Base-by-base conservation (phyloP, 495 filamentous ascomycete species). In the Aspergillus haitiensis region DNA sequence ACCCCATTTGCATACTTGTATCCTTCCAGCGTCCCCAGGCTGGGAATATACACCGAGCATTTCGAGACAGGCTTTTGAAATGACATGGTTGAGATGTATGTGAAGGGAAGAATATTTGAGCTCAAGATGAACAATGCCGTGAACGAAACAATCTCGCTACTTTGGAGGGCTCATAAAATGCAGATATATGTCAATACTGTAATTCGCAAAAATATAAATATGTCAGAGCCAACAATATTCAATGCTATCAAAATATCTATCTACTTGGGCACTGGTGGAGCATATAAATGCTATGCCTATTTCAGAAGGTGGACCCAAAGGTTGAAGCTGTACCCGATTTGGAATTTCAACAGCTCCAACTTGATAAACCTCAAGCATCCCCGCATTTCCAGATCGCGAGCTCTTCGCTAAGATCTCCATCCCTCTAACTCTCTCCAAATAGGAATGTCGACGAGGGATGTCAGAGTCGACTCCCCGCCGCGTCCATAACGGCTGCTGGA, bases 401-500 rank as follows among this genome's bases (percentile, higher is more conserved):
- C 42, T 36, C 42, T 44, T 34, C 33, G 21, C 53, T 49, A 6
- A 7, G n/a, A 32, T 27, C 21, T 27, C 21, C 21, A 2, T 32
- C 6, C 46, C 39, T 37, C 13, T 16, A 5, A 54, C 10, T 15
- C 33, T 54, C 34, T 62, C 57, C 9, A 13, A 67, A 63, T 32
- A 53, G 64, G 73, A 36, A 75, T 75, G 73, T 68, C 68, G 70
- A 73, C 71, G 61, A 58, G 15, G 5, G 8, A 55, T 44, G 36
- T 45, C n/a, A 36, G 16, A 37, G 16, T 27, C 52, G 7, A 54
- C 51, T 15, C 42, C 16, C 45, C 59, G 60, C 34, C 71, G 70
- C n/a, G 69, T 69, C 12, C 58, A 67, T 39, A 53, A 67, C n/a
- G 70, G 71, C 0, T 75, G 73, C 36, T 76, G 73, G 73, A 76